Percentiles rank a stretch among this genome's conserved stretches.
Evolutionary conservation across 1,284 basidiomycete genomes (phyloP).

Genomic region (Sporisorium iseilematis-ciliati): DNA sequence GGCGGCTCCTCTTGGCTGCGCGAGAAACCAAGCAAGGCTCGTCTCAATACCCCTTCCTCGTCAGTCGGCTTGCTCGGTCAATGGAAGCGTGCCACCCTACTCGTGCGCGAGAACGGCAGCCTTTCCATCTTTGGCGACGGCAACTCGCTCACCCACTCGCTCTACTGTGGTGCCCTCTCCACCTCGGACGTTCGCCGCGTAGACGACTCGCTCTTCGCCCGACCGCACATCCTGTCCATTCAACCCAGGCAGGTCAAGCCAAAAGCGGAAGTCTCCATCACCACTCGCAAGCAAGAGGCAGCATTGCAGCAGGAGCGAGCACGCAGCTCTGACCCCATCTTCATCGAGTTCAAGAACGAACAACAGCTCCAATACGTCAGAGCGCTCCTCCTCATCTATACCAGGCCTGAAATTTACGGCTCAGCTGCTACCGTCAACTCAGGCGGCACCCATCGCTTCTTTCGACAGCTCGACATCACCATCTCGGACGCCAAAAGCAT

Average conservation of each 20-base stretch:
- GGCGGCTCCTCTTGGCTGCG: slow-evolving; percentile 40
- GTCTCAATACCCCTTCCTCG: slow-evolving; percentile 38
- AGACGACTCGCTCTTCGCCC: slow-evolving; percentile 56
- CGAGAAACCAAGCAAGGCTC: slow-evolving; percentile 47
- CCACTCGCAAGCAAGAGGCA: slow-evolving; percentile 28
- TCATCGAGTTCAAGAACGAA: slow-evolving; percentile 46
- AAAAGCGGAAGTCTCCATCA: slow-evolving; percentile 26
- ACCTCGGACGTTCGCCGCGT: slow-evolving; percentile 55
- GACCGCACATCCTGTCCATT: slow-evolving; percentile 52
- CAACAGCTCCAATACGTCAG: slow-evolving; percentile 43
- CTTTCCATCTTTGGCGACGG: slow-evolving; percentile 55
- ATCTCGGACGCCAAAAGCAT: slow-evolving; percentile 55
- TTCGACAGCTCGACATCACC: slow-evolving; percentile 57
- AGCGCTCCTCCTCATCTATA: slow-evolving; percentile 47
- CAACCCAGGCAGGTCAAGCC: slow-evolving; percentile 29
- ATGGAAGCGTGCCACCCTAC: slow-evolving; percentile 54
- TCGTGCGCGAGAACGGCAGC: slow-evolving; percentile 55
- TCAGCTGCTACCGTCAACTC: slow-evolving; percentile 19
- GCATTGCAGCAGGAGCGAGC: slow-evolving; percentile 16
- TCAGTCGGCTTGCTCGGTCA: slow-evolving; percentile 29
- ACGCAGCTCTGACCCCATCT: slow-evolving; percentile 51
- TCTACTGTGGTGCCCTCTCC: slow-evolving; percentile 35
- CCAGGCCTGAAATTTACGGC: slow-evolving; percentile 56
- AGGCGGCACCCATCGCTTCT: slow-evolving; percentile 55
- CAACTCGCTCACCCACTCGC: slow-evolving; percentile 53